phyloP scores from a whole-genome alignment of 768 basidiomycete species.

The Rhodosporidiobolus sp. region DNA sequence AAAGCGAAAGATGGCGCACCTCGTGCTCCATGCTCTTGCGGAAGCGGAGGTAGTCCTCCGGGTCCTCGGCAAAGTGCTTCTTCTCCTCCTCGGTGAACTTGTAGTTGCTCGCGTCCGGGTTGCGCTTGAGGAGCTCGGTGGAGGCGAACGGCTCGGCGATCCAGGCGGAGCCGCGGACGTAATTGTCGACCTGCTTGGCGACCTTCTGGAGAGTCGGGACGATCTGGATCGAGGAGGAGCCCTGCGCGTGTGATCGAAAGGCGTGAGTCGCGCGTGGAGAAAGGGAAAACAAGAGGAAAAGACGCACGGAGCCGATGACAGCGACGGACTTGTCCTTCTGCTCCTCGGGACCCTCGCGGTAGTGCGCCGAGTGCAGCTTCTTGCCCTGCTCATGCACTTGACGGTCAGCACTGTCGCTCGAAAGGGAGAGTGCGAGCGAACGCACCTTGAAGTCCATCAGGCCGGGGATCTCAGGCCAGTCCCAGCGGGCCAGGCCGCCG shows the following conservation, averaged over 20 bases:
- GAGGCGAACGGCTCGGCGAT: constrained; percentile 37
- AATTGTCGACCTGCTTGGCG: constrained; percentile 33
- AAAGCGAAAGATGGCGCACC: constrained; percentile 5
- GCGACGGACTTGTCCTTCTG: constrained; percentile 44
- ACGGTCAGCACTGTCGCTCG: too few relatives aligned
- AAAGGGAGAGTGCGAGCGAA: too few relatives aligned
- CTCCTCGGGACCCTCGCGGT: constrained; percentile 51
- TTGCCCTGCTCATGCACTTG: constrained; percentile 49
- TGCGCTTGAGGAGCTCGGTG: constrained; percentile 24
- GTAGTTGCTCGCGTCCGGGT: constrained; percentile 29
- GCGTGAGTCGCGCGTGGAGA: neutral
- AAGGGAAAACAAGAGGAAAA: neutral
- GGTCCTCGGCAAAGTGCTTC: constrained; percentile 15
- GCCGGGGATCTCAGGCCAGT: constrained; percentile 66
- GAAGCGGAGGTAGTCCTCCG: constrained; percentile 22
- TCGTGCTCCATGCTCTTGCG: constrained; percentile 37
- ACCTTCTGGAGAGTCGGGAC: constrained; percentile 28
- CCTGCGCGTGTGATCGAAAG: neutral
- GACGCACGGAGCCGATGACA: constrained; percentile 43
- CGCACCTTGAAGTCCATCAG: constrained; percentile 55
- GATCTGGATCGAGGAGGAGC: constrained; percentile 38
- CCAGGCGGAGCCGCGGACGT: constrained; percentile 35
- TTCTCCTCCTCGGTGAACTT: constrained; percentile 39
- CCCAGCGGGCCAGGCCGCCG: constrained; percentile 58
- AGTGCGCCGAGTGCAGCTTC: constrained; percentile 64